phyloP scores from a whole-genome alignment of 441 rosid genomes.

The Brassica balearica region DNA sequence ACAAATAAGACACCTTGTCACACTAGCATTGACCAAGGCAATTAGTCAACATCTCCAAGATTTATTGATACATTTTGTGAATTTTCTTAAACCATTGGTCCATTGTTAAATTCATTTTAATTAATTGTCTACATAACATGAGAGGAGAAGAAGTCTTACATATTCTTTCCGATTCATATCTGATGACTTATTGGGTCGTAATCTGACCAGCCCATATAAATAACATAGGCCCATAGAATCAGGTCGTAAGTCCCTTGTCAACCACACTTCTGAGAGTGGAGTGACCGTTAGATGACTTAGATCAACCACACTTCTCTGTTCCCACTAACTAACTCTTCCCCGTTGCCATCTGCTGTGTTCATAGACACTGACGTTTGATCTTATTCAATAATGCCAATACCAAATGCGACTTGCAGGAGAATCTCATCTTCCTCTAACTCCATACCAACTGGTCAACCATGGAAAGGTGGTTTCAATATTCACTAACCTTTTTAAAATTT shows the following conservation, averaged over 20 bases:
- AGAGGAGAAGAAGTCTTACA: background rate
- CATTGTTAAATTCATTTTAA: background rate
- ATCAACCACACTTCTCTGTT: conserved; percentile 36
- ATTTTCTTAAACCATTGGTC: background rate
- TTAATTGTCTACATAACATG: background rate
- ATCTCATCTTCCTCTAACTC: conserved; percentile 35
- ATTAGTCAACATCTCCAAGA: background rate
- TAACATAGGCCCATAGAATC: background rate
- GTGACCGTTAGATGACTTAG: conserved; percentile 44
- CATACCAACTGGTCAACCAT: conserved; percentile 65
- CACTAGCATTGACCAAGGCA: conserved; percentile 8
- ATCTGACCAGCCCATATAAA: conserved; percentile 9
- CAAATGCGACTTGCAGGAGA: conserved; percentile 38
- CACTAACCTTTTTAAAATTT: conserved; percentile 27
- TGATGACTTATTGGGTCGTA: background rate
- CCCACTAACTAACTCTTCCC: background rate
- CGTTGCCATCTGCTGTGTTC: conserved; percentile 16
- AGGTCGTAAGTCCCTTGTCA: background rate
- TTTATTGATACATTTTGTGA: background rate
- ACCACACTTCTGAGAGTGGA: conserved; percentile 23
- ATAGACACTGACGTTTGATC: conserved; percentile 5
- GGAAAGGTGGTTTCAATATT: conserved; percentile 41
- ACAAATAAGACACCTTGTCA: background rate
- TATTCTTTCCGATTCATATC: background rate
- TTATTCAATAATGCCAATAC: conserved; percentile 20